These are phyloP conservation scores for Rhododendron kiyosumense DNA, from an alignment of 148 eudicot genomes.

Conservation along the genomic window DNA sequence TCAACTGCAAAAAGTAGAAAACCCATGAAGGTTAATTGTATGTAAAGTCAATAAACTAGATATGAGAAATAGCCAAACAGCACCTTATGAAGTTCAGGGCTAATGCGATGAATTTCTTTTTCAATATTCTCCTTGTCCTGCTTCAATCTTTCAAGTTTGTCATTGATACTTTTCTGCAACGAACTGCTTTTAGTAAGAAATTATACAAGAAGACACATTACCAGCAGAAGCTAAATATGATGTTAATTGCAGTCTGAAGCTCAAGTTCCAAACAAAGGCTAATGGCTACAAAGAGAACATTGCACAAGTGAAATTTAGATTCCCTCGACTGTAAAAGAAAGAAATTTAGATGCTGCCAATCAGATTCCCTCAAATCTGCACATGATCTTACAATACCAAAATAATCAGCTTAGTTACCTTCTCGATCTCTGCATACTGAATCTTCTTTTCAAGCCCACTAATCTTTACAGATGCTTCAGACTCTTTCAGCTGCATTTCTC, in stretches of 20 bases:
- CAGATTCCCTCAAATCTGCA: background rate
- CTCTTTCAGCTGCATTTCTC: conserved; percentile 93
- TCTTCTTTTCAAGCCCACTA: conserved; percentile 97
- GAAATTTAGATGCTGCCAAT: background rate
- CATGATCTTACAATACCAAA: background rate
- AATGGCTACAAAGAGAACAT: background rate
- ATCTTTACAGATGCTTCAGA: conserved; percentile 89
- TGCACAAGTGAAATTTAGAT: background rate
- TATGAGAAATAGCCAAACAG: background rate
- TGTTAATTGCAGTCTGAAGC: background rate
- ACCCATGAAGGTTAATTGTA: conserved; percentile 2
- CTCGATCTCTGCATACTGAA: conserved; percentile 92
- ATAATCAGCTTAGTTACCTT: conserved; percentile 41
- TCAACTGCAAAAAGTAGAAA: conserved; percentile 44
- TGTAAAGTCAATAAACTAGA: conserved; percentile 3
- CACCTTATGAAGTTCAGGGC: conserved; percentile 72
- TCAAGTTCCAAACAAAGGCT: background rate
- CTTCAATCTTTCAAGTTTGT: conserved; percentile 64
- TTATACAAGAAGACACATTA: conserved; percentile 10
- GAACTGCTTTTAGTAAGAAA: conserved; percentile 5
- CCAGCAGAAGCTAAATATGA: background rate
- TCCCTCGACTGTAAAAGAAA: background rate
- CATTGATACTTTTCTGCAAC: conserved; percentile 75
- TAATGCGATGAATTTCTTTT: conserved; percentile 52
- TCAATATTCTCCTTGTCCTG: conserved; percentile 60